Percentiles rank a stretch among this genome's conserved stretches.
phyloP scores from a whole-genome alignment of 1,284 basidiomycete species.

The Melampsora americana region DNA sequence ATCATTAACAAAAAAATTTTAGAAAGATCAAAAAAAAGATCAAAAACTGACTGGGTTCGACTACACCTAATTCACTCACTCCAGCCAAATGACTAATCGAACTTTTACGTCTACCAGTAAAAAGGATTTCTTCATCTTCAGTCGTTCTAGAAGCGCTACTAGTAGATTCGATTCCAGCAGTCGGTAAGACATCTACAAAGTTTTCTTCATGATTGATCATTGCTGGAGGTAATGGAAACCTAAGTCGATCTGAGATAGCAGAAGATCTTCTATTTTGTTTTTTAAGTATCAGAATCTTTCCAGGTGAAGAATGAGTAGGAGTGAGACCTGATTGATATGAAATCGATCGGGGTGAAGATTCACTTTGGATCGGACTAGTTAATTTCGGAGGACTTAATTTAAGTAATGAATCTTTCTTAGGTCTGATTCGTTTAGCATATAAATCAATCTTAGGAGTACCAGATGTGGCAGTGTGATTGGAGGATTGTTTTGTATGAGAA shows the following conservation, averaged over 20 bases:
- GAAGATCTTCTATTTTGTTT: background rate
- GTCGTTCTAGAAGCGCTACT: background rate
- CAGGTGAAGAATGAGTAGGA: background rate
- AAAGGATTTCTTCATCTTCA: background rate
- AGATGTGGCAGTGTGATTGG: background rate
- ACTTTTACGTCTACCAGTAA: background rate
- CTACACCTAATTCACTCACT: constrained; percentile 5
- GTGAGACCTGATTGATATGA: background rate
- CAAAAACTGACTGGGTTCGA: background rate
- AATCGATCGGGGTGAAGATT: background rate
- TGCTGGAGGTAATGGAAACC: background rate
- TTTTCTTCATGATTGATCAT: background rate
- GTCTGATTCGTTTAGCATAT: background rate
- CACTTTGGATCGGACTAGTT: background rate
- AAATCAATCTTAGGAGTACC: background rate
- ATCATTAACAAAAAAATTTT: background rate
- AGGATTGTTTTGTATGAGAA: background rate
- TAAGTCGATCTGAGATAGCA: background rate
- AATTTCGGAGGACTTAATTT: background rate
- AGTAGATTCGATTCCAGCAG: background rate
- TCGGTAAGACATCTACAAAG: background rate
- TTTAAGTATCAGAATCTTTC: background rate
- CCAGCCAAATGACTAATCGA: constrained; percentile 1
- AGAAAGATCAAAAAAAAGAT: background rate
- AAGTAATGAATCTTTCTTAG: background rate